Evolutionary conservation across 73 alveolate species (phyloP).

Genomic region (Paramecium bursaria): DNA sequence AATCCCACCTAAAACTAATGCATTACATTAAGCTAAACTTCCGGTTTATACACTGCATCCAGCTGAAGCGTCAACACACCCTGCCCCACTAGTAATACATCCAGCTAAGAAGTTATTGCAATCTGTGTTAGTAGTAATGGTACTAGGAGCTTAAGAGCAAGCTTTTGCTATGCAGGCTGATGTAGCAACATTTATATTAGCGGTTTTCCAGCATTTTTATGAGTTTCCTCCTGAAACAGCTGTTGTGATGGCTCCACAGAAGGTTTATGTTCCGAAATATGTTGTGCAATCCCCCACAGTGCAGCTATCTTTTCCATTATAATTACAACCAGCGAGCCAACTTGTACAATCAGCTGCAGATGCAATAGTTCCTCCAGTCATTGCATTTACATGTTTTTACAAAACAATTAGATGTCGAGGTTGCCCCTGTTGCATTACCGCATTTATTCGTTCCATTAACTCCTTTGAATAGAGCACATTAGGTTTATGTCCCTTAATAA

Average conservation of each 20-base stretch:
- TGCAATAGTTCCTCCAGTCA: no score
- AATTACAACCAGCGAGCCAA: not conserved
- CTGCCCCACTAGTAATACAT: constrained; percentile 18
- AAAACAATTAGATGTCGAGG: not conserved
- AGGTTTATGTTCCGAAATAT: constrained; percentile 3
- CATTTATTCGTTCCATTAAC: not conserved
- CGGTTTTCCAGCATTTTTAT: not conserved
- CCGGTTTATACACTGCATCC: constrained; percentile 17
- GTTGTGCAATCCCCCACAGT: not conserved
- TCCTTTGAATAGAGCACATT: not conserved
- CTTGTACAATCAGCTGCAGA: no score
- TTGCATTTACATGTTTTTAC: not conserved
- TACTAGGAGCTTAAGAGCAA: constrained; percentile 2
- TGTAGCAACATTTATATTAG: not conserved
- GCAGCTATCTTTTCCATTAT: constrained; percentile 33
- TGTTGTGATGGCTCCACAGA: constrained; percentile 14
- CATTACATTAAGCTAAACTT: not conserved
- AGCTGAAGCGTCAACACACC: not conserved
- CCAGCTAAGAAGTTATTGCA: not conserved
- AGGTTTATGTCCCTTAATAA: not conserved
- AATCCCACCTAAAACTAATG: no score
- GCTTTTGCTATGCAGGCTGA: not conserved
- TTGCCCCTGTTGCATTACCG: not conserved
- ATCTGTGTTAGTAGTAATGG: not conserved
- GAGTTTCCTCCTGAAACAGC: not conserved